These are phyloP conservation scores for Geotrichum cucujoidarum DNA, from an alignment of 1,139 yeast species.

Conservation along the genomic window DNA sequence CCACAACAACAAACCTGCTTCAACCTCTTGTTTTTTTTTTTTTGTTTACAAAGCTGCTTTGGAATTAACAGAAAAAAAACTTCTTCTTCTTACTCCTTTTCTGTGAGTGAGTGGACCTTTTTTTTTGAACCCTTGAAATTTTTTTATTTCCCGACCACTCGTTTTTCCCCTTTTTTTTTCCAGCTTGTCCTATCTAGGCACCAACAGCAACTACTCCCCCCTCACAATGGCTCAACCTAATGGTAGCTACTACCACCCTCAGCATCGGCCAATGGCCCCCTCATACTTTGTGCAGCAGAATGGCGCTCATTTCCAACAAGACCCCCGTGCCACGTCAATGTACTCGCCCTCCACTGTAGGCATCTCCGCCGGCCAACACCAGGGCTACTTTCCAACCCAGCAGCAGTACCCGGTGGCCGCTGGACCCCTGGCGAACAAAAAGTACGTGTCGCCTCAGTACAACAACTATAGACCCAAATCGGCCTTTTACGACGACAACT, in stretches of 20 bases:
- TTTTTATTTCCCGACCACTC: background rate
- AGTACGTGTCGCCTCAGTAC: background rate
- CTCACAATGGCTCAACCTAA: constrained; percentile 11
- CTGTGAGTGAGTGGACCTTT: background rate
- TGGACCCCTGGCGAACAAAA: background rate
- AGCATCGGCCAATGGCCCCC: constrained; percentile 10
- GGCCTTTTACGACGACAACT: constrained; percentile 3
- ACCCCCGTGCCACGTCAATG: constrained; percentile 1
- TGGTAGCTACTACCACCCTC: constrained; percentile 17
- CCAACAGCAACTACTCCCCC: background rate
- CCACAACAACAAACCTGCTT: background rate
- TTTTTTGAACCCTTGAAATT: background rate
- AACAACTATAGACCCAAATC: constrained; percentile 7
- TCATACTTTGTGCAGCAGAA: constrained; percentile 1
- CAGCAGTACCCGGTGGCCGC: constrained; percentile 1
- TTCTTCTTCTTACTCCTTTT: background rate
- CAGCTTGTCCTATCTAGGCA: background rate
- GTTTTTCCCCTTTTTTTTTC: background rate
- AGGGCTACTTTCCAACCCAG: too few relatives aligned
- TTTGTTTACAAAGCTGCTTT: too few relatives aligned
- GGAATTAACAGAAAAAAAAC: too few relatives aligned
- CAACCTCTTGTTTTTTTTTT: background rate
- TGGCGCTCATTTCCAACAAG: background rate
- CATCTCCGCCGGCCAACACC: background rate
- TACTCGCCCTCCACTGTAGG: constrained; percentile 1